A percentile compares a stretch with the other conserved stretches of the same genome.
These are phyloP conservation scores for Microsporum audouinii DNA, from an alignment of 2,329 filamentous ascomycete species.

Conservation along the genomic window DNA sequence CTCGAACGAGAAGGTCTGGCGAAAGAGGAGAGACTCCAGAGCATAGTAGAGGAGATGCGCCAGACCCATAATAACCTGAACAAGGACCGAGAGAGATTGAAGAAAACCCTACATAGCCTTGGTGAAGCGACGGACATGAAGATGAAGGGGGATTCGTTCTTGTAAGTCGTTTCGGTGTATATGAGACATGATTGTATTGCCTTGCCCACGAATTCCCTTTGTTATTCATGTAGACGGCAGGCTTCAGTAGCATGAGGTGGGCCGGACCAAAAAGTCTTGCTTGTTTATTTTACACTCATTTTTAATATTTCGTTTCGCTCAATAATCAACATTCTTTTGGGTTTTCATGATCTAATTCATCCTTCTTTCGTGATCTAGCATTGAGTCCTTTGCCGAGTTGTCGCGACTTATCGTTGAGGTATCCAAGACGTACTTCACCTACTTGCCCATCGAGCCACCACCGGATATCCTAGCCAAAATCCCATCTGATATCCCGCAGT, in stretches of 20 bases:
- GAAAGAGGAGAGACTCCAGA: constrained; percentile 37
- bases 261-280: constrained; percentile 13
- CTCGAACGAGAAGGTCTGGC: constrained; percentile 30
- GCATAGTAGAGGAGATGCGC: constrained; percentile 33
- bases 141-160: constrained; percentile 39
- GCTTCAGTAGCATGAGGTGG: constrained; percentile 3
- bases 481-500: constrained; percentile 43
- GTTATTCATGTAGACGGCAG: constrained; percentile 5
- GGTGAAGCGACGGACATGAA: constrained; percentile 42
- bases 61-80: constrained; percentile 41
- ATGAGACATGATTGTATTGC: neutral
- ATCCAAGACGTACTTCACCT: constrained; percentile 41
- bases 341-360: constrained; percentile 11
- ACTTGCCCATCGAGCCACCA: constrained; percentile 41
- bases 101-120: constrained; percentile 40
- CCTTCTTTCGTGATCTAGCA: constrained; percentile 31
- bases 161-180: constrained; percentile 33
- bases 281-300: constrained; percentile 8
- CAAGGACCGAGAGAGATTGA: constrained; percentile 40
- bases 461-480: constrained; percentile 42
- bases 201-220: constrained; percentile 1
- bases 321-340: constrained; percentile 12
- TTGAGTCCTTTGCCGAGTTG: constrained; percentile 43
- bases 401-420: constrained; percentile 42
- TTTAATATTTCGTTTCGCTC: constrained; percentile 13